phyloP scores from a whole-genome alignment of 192 early-diverging fungal species.

The Thamnidium elegans region DNA sequence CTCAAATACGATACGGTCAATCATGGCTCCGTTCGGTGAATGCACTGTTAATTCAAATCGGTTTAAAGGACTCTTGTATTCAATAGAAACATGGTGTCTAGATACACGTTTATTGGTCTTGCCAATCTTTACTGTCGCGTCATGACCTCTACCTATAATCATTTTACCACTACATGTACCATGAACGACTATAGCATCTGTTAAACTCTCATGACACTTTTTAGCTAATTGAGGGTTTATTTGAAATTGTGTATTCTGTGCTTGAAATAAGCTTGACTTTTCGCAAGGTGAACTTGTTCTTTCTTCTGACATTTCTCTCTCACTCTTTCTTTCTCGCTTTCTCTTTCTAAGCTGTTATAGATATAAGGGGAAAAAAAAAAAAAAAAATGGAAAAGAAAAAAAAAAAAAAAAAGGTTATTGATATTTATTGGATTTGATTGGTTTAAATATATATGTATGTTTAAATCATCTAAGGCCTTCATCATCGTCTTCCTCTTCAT shows the following conservation, averaged over 20 bases:
- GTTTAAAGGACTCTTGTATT: constrained; percentile 24
- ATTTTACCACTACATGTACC: constrained; percentile 30
- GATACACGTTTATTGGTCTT: constrained; percentile 45
- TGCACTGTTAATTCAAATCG: constrained; percentile 40
- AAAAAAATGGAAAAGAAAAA: constrained; percentile 10
- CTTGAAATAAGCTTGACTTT: constrained; percentile 14
- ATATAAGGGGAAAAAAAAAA: neutral
- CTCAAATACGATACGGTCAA: constrained; percentile 38
- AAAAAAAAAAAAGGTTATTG: neutral
- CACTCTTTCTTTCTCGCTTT: no score
- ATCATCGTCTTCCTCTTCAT: constrained; percentile 26
- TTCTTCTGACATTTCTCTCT: neutral
- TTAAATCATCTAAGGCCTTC: constrained; percentile 8
- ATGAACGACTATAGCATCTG: constrained; percentile 15
- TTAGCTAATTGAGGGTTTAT: constrained; percentile 9
- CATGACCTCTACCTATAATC: constrained; percentile 43
- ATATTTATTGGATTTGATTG: neutral
- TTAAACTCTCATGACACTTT: constrained; percentile 7
- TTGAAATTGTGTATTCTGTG: constrained; percentile 18
- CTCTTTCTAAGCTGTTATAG: neutral
- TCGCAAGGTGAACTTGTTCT: neutral
- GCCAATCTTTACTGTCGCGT: constrained; percentile 42
- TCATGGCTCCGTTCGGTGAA: constrained; percentile 41
- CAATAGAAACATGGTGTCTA: constrained; percentile 41
- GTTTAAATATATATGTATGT: no score